Evolutionary conservation across 1,284 basidiomycete genomes (phyloP).

Genomic region (Rhodotorula sp.): DNA sequence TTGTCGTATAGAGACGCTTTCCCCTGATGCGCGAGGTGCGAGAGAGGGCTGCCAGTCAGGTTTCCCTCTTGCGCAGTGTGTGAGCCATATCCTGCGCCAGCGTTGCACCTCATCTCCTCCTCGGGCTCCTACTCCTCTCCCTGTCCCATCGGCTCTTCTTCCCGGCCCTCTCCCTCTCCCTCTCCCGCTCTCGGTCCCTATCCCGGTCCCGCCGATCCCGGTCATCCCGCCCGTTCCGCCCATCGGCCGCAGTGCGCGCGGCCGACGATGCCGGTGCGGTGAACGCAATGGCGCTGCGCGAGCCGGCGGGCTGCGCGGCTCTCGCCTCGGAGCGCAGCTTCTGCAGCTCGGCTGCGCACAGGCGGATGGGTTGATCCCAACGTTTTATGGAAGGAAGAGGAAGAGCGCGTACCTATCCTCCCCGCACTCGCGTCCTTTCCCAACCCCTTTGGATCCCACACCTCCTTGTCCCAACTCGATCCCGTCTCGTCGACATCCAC

Average conservation of each 20-base stretch:
- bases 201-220: conserved; percentile 6
- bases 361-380: not conserved
- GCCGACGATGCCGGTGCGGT: conserved; percentile 40
- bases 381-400: conserved; percentile 10
- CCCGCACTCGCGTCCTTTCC: conserved; percentile 9
- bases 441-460: conserved; percentile 61
- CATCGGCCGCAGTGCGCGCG: not conserved
- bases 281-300: conserved; percentile 65
- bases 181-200: conserved; percentile 17
- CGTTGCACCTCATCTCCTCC: conserved; percentile 9
- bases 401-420: conserved; percentile 69
- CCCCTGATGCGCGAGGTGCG: no score
- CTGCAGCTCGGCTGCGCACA: conserved; percentile 57
- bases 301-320: conserved; percentile 57
- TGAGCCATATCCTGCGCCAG: not conserved
- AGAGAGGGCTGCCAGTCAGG: no score
- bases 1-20: conserved; percentile 6
- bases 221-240: not conserved
- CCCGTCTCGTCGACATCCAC: conserved; percentile 80
- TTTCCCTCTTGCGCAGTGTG: no score
- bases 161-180: conserved; percentile 10
- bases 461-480: conserved; percentile 69
- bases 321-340: conserved; percentile 64
- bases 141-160: conserved; percentile 27
- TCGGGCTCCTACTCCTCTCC: conserved; percentile 24